Evolutionary conservation across 495 filamentous ascomycete species (phyloP).

Genomic region (Staphylotrichum tortipilum): DNA sequence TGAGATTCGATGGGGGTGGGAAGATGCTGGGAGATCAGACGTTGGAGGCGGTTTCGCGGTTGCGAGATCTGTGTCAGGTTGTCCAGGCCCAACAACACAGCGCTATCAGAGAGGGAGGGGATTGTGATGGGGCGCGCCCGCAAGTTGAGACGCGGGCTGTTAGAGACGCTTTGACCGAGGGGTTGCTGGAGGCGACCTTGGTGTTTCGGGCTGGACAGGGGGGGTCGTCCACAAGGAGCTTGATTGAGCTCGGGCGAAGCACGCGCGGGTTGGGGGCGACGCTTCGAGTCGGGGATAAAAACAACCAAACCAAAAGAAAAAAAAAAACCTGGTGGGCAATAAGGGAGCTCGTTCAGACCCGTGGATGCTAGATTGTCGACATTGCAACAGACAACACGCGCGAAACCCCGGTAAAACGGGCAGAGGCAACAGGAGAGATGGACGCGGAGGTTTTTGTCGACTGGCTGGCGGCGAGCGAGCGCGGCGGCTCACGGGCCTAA

Average conservation of each 20-base stretch:
- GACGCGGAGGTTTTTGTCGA: not conserved
- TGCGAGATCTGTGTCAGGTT: constrained; percentile 32
- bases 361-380: not conserved
- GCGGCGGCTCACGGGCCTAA: constrained; percentile 3
- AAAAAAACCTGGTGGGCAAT: not conserved
- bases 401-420: too few relatives aligned
- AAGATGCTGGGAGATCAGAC: constrained; percentile 24
- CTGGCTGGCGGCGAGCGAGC: not conserved
- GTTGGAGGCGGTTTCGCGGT: constrained; percentile 32
- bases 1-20: constrained; percentile 6
- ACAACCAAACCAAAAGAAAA: not conserved
- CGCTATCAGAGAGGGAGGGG: constrained; percentile 27
- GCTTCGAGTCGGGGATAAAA: not conserved
- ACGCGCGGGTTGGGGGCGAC: too few relatives aligned
- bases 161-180: constrained; percentile 34
- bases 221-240: too few relatives aligned
- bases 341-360: too few relatives aligned
- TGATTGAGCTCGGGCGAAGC: too few relatives aligned
- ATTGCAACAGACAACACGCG: not conserved
- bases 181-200: constrained; percentile 22
- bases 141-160: constrained; percentile 39
- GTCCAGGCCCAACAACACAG: constrained; percentile 13
- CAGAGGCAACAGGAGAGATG: too few relatives aligned
- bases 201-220: constrained; percentile 36
- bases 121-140: constrained; percentile 16